These are phyloP conservation scores for Paecilomyces dactylethromorphus DNA, from an alignment of 2,329 filamentous ascomycete species.

Conservation along the genomic window DNA sequence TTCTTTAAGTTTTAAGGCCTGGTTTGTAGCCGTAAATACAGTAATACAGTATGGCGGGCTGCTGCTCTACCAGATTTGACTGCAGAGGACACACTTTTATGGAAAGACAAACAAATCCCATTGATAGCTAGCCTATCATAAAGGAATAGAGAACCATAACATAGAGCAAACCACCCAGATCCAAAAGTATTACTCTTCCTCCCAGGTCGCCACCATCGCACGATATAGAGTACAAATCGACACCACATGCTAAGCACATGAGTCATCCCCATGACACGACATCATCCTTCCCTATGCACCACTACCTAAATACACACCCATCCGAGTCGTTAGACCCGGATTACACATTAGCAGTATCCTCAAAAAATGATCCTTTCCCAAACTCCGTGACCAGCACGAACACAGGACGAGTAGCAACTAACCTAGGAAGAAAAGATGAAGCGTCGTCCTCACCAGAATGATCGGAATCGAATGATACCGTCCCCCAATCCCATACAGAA, in stretches of 20 bases:
- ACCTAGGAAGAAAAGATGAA: conserved; percentile 50
- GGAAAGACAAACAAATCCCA: background rate
- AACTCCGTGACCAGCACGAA: conserved; percentile 5
- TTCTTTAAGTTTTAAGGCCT: background rate
- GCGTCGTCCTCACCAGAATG: conserved; percentile 77
- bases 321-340: background rate
- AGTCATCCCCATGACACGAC: background rate
- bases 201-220: background rate
- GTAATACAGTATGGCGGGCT: background rate
- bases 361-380: conserved; percentile 15
- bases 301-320: background rate
- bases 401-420: conserved; percentile 29
- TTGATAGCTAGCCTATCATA: background rate
- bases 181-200: background rate
- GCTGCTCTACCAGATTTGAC: background rate
- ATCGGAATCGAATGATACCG: conserved; percentile 85
- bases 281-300: background rate
- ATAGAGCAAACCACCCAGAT: background rate
- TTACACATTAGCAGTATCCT: conserved; percentile 28
- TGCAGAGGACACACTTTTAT: background rate
- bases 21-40: background rate
- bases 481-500: conserved; percentile 33
- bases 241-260: background rate
- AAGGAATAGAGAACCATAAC: background rate
- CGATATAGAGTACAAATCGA: background rate